Evolutionary conservation across 2,329 filamentous ascomycete species (phyloP).

Genomic region (Trichoderma gracile): DNA sequence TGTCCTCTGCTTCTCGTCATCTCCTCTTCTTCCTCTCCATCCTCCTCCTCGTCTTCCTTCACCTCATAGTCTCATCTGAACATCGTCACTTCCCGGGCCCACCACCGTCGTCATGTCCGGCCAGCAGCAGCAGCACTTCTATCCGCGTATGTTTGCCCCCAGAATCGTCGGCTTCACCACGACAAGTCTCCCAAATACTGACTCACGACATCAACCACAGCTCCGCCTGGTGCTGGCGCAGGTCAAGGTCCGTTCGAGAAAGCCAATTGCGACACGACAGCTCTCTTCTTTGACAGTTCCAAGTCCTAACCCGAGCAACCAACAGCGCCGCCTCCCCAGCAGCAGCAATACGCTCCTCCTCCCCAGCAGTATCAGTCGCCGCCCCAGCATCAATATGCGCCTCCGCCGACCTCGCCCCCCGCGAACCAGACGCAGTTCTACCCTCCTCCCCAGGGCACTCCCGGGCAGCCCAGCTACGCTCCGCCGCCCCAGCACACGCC

Average conservation of each 20-base stretch:
- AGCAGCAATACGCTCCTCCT: slow-evolving; percentile 32
- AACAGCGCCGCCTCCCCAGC: slow-evolving; percentile 11
- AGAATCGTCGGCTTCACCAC: neutral
- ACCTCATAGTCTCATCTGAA: neutral
- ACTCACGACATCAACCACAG: slow-evolving; percentile 34
- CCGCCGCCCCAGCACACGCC: slow-evolving; percentile 38
- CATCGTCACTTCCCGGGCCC: neutral
- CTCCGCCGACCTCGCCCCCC: slow-evolving; percentile 51
- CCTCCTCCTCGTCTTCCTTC: neutral
- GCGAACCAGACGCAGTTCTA: slow-evolving; percentile 50
- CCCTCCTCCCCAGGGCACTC: slow-evolving; percentile 32
- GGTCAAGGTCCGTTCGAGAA: slow-evolving; percentile 29
- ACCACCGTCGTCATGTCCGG: slow-evolving; percentile 42
- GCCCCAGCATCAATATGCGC: slow-evolving; percentile 39
- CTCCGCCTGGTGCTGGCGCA: slow-evolving; percentile 44
- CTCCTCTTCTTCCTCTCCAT: neutral
- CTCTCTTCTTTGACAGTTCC: neutral
- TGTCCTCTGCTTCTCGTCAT: neutral
- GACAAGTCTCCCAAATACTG: slow-evolving; percentile 10
- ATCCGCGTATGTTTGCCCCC: slow-evolving; percentile 46
- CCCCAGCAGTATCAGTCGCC: slow-evolving; percentile 26
- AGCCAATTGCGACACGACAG: neutral
- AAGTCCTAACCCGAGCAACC: neutral
- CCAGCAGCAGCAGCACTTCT: slow-evolving; percentile 45
- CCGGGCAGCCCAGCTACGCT: slow-evolving; percentile 34